Base-by-base conservation (phyloP, 495 filamentous ascomycete species). In the Penicillium angulare region DNA sequence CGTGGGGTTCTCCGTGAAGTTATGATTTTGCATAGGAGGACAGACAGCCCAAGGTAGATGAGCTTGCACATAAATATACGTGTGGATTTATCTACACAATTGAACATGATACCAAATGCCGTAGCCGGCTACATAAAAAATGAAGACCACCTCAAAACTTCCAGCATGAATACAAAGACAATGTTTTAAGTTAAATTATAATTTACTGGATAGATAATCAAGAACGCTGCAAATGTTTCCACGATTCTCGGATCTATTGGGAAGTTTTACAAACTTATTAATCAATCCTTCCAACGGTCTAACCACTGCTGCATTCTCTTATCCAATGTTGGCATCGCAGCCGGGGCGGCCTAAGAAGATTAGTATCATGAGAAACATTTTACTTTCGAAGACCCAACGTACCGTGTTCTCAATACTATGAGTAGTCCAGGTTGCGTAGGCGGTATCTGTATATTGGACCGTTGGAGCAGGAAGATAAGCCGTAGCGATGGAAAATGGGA, bases 351-450 rank as follows among this genome's bases (percentile, higher is more conserved):
- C 72, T 75, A 29, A 22, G 29, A 17, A 29, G 3, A 26, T 52
- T 32, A 52, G 49, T 21, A 32, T 41, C 0, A 43, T n/a, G n/a
- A n/a, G n/a, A n/a, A n/a, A n/a, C n/a, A n/a, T n/a, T n/a, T n/a
- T n/a, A n/a, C n/a, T n/a, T n/a, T n/a, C n/a, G n/a, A n/a, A n/a
- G n/a, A n/a, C n/a, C n/a, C n/a, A 38, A 75, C 81, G 55, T 78
- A 89, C 86, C 33, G 84, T 79, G 64, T 89, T 89, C 64, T 85
- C 79, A 52, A 76, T 76, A 59, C 75, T 83, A 23, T 63, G 55
- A 13, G 79, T 67, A 16, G 70, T 77, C 59, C 76, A 85, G 6
- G 85, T 87, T 42, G 77, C 59, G 47, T 71, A 66, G 53, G 79
- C 71, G 23, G 82, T 86, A n/a, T 83, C 55, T 1, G 87, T 91